These are phyloP conservation scores for Syncephalastrum racemosum DNA, from an alignment of 371 early-diverging fungal species.

Conservation along the genomic window DNA sequence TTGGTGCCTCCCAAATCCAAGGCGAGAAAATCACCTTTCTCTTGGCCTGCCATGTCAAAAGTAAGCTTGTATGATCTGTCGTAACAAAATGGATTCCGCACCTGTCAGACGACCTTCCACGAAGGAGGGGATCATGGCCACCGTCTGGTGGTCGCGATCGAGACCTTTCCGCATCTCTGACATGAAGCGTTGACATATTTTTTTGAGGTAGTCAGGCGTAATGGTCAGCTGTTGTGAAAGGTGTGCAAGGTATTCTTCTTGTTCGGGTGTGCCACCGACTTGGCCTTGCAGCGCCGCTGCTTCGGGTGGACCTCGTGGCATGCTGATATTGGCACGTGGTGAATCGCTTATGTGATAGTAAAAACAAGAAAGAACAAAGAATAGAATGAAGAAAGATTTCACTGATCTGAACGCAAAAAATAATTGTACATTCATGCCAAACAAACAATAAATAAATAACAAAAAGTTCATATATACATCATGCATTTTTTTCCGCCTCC, in stretches of 20 bases:
- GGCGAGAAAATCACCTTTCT: constrained; percentile 84
- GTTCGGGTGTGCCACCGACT: constrained; percentile 47
- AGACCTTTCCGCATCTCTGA: constrained; percentile 78
- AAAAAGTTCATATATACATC: constrained; percentile 2
- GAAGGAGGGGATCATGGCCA: constrained; percentile 83
- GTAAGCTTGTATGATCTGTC: neutral
- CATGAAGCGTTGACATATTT: constrained; percentile 67
- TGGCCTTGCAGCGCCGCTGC: constrained; percentile 15
- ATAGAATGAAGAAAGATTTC: neutral
- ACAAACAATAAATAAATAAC: neutral
- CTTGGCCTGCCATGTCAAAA: constrained; percentile 50
- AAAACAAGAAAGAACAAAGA: neutral
- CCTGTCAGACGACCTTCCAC: constrained; percentile 59
- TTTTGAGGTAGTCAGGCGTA: constrained; percentile 52
- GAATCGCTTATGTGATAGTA: neutral
- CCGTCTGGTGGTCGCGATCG: constrained; percentile 52
- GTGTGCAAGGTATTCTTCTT: constrained; percentile 43
- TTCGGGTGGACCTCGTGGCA: constrained; percentile 14
- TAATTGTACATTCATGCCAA: constrained; percentile 8
- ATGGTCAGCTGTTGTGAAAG: constrained; percentile 63
- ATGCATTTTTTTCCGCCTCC: no score
- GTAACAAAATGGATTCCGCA: constrained; percentile 6
- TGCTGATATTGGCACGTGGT: neutral
- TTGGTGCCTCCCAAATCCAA: constrained; percentile 96
- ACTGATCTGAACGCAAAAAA: no score